Evolutionary conservation across 2,329 filamentous ascomycete species (phyloP).

Genomic region (Beauveria asiatica): DNA sequence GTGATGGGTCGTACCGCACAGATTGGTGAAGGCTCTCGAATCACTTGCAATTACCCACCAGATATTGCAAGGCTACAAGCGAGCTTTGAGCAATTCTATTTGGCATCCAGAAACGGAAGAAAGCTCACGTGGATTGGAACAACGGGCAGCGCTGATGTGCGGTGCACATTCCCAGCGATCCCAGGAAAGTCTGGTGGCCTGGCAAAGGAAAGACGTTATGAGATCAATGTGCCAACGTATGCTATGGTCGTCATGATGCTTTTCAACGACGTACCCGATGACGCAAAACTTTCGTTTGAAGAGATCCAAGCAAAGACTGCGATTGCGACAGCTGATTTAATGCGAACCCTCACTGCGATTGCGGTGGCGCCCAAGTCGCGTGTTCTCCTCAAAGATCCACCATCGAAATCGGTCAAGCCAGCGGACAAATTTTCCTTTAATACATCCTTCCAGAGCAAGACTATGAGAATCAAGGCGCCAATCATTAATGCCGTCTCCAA

Average conservation of each 20-base stretch:
- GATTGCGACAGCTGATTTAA: slow-evolving; percentile 66
- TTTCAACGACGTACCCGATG: slow-evolving; percentile 68
- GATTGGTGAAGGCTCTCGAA: slow-evolving; percentile 35
- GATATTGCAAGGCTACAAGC: slow-evolving; percentile 68
- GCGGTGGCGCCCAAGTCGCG: slow-evolving; percentile 76
- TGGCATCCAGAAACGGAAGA: slow-evolving; percentile 77
- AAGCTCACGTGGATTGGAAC: slow-evolving; percentile 73
- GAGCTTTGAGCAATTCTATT: slow-evolving; percentile 84
- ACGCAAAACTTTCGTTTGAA: slow-evolving; percentile 49
- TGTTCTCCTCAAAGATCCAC: slow-evolving; percentile 71
- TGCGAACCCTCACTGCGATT: slow-evolving; percentile 71
- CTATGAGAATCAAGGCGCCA: slow-evolving; percentile 81
- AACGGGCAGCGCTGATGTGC: slow-evolving; percentile 75
- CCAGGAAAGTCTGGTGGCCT: slow-evolving; percentile 57
- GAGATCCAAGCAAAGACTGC: slow-evolving; percentile 78
- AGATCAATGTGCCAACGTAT: slow-evolving; percentile 86
- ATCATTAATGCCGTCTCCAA: slow-evolving; percentile 75
- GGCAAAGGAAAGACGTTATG: slow-evolving; percentile 65
- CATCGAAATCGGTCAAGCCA: slow-evolving; percentile 66
- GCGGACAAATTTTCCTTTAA: slow-evolving; percentile 81
- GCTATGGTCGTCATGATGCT: slow-evolving; percentile 83
- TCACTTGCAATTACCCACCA: slow-evolving; percentile 61
- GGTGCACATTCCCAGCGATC: slow-evolving; percentile 65
- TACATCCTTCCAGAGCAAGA: slow-evolving; percentile 68
- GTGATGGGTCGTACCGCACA: slow-evolving; percentile 60